Conservation (phyloP, 2,329 filamentous ascomycete genomes). For the Colletotrichum melonis region DNA sequence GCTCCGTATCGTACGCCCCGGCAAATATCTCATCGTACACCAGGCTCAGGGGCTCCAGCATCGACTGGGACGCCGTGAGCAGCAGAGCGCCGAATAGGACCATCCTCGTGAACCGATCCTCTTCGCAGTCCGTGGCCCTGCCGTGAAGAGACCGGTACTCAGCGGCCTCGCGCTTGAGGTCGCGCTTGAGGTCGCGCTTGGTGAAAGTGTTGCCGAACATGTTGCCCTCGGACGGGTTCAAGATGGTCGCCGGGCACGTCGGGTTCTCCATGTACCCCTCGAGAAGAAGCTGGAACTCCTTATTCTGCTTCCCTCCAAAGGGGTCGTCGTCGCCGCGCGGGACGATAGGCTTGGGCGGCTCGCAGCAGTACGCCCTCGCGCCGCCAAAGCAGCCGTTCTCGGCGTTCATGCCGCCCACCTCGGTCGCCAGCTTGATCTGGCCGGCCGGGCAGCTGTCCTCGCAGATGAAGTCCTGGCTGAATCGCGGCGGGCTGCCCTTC, state of each 20-base stretch:
- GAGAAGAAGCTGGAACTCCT: constrained; percentile 22
- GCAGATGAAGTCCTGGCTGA: not conserved
- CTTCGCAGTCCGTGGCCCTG: too few species aligned
- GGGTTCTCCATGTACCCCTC: constrained; percentile 23
- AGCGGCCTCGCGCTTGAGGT: not conserved
- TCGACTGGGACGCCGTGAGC: too few species aligned
- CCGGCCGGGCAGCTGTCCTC: not conserved
- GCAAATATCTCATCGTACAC: too few species aligned
- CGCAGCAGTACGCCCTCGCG: not conserved
- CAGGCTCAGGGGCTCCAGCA: too few species aligned
- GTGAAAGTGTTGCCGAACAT: not conserved
- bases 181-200: not conserved
- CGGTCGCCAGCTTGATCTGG: not conserved
- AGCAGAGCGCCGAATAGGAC: too few species aligned
- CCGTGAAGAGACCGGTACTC: not conserved
- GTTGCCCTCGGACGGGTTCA: not conserved
- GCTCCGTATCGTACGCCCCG: too few species aligned
- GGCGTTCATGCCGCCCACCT: not conserved
- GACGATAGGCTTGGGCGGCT: not conserved
- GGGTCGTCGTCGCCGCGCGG: not conserved
- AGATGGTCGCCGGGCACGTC: constrained; percentile 26
- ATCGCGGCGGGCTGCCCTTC: not conserved
- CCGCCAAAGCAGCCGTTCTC: not conserved
- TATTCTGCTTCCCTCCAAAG: constrained; percentile 12
- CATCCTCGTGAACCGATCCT: too few species aligned